Evolutionary conservation across 768 basidiomycete genomes (phyloP).

Genomic region (Leccinum boreale): DNA sequence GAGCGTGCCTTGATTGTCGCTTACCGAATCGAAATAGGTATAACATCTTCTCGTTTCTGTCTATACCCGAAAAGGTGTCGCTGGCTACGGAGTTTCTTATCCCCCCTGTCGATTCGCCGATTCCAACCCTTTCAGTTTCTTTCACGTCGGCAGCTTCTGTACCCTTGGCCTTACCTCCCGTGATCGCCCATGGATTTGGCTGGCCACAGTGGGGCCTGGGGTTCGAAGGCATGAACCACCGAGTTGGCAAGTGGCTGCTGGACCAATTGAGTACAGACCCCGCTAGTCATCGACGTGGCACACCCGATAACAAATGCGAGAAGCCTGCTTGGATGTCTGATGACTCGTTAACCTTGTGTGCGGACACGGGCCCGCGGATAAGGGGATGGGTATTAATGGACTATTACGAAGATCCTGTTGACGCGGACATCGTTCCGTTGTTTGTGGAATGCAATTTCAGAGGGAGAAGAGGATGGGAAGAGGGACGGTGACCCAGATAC

Average conservation of each 20-base stretch:
- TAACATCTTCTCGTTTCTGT: constrained; percentile 70
- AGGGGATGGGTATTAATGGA: constrained; percentile 79
- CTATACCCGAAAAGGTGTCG: constrained; percentile 78
- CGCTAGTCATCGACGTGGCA: neutral
- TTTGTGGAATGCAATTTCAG: constrained; percentile 78
- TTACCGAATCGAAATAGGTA: constrained; percentile 52
- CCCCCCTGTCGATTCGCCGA: constrained; percentile 33
- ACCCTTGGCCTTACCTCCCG: constrained; percentile 75
- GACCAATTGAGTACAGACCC: constrained; percentile 37
- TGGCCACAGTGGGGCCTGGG: constrained; percentile 77
- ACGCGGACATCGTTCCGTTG: constrained; percentile 54
- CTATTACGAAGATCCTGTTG: constrained; percentile 59
- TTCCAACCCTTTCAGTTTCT: constrained; percentile 63
- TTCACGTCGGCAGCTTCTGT: constrained; percentile 81
- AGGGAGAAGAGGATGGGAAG: constrained; percentile 42
- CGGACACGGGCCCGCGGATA: constrained; percentile 39
- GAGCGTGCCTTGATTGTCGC: neutral
- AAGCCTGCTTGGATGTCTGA: neutral
- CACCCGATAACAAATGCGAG: neutral
- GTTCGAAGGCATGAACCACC: constrained; percentile 81
- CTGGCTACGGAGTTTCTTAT: constrained; percentile 54
- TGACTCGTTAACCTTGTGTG: neutral
- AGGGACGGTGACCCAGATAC: constrained; percentile 34
- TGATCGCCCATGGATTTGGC: constrained; percentile 79
- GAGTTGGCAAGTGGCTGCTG: constrained; percentile 71